Base-by-base conservation (phyloP, 345 rosid genomes). In the Gossypium bickii region DNA sequence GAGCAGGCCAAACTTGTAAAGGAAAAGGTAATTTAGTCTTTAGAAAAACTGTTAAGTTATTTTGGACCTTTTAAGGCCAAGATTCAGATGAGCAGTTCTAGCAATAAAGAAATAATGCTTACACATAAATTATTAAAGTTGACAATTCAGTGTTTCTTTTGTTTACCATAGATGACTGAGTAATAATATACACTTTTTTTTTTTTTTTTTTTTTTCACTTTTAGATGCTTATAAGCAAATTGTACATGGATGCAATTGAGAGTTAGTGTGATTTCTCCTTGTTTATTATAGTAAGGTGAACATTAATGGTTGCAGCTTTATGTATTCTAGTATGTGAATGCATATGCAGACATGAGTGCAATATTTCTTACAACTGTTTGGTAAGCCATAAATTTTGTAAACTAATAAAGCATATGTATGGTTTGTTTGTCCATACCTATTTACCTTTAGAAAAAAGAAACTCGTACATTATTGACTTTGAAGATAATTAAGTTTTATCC, bases 1-100 rank as follows among this genome's bases (percentile, higher is more conserved):
- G 92, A 89, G 78, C 83, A 79, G 74, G 85, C 75, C 67, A 81
- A 80, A 86, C 82, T 83, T 80, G 93, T 89, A 81, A 88, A 80
- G 73, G 79, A 81, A 73, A 85, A 89, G 92, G 99, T 93, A 84
- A 18, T 12, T 47, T 27, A 24, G 43, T 67, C 6, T 45, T 71
- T 49, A 58, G 11, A 53, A 66, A 74, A 16, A 25, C 25, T 13
- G 53, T 47, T 29, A 34, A 59, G 20, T 63, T n/a, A 27, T 25
- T 49, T 77, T 29, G 27, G 44, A 16, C 2, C 4, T 25, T 69
- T 79, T 49, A 22, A 38, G 70, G 58, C 63, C 20, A 71, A 71
- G 77, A 61, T 77, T 16, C 47, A 15, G 15, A 4, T 44, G 27
- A 69, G 16, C 75, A 22, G 15, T 18, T 59, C 16, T 58, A 72